phyloP scores from a whole-genome alignment of 306 rosid genomes.

The Pueraria montana region DNA sequence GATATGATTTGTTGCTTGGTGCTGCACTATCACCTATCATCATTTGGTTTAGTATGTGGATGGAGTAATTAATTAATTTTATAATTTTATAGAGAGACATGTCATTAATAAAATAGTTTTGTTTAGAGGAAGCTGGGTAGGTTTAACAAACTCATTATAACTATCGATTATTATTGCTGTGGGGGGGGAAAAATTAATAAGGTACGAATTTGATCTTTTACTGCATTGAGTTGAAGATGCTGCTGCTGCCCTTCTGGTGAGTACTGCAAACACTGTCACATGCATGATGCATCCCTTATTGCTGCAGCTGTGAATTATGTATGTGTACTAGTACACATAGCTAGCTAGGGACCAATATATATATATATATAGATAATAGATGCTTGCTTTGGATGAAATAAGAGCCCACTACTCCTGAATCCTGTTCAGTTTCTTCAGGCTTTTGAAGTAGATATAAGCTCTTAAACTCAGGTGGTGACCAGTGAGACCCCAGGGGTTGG shows the following conservation, averaged over 20 bases:
- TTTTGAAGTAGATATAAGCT: slow-evolving; percentile 34
- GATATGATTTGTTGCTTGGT: slow-evolving; percentile 15
- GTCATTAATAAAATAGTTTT: slow-evolving; percentile 18
- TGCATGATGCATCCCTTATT: slow-evolving; percentile 58
- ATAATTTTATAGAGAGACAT: slow-evolving; percentile 8
- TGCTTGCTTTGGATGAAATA: slow-evolving; percentile 46
- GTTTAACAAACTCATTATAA: slow-evolving; percentile 48
- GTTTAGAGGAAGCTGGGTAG: slow-evolving; percentile 40
- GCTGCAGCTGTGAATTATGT: slow-evolving; percentile 57
- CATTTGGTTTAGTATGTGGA: background rate
- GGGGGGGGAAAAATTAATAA: background rate
- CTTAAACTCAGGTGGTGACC: slow-evolving; percentile 59
- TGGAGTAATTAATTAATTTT: background rate
- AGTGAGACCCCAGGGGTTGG: slow-evolving; percentile 8
- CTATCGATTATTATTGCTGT: slow-evolving; percentile 44
- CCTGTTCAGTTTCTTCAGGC: slow-evolving; percentile 18
- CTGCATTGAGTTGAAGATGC: slow-evolving; percentile 55
- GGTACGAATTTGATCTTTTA: slow-evolving; percentile 43
- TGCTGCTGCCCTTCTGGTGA: slow-evolving; percentile 48
- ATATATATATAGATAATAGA: background rate
- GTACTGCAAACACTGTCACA: slow-evolving; percentile 57
- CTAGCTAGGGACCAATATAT: slow-evolving; percentile 58
- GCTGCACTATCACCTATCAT: slow-evolving; percentile 27
- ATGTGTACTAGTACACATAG: slow-evolving; percentile 54
- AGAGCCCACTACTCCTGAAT: slow-evolving; percentile 43